Conservation (phyloP, 2,329 filamentous ascomycete species). For the Apiospora hydei region DNA sequence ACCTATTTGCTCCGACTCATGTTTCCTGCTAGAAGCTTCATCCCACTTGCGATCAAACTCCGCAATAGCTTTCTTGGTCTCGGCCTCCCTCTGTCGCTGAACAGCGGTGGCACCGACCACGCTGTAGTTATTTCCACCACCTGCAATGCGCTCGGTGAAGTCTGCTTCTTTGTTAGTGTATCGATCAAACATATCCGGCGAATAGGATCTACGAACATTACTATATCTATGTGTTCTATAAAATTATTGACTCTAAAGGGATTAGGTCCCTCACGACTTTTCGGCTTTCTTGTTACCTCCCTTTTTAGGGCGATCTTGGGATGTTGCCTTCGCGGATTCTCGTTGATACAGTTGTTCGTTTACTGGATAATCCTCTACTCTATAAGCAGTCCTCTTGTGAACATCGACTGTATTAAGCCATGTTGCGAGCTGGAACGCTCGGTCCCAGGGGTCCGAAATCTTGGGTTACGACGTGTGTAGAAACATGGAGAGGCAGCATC, state of each 20-base stretch:
- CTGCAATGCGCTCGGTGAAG: not conserved
- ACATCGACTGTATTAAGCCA: not conserved
- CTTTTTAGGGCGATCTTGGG: not conserved
- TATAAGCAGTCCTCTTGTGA: too few relatives aligned
- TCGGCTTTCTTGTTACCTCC: not conserved
- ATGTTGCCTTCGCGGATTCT: not conserved
- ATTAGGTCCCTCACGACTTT: not conserved
- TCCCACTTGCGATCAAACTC: constrained; percentile 2
- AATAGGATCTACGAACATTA: not conserved
- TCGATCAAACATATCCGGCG: not conserved
- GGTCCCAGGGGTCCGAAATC: not conserved
- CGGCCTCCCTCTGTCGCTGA: not conserved
- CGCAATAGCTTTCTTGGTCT: not conserved
- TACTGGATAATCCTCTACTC: too few relatives aligned
- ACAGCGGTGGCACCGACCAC: not conserved
- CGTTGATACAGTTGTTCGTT: too few relatives aligned
- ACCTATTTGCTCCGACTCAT: not conserved
- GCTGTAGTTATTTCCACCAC: not conserved
- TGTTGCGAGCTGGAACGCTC: not conserved
- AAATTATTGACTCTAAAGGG: not conserved
- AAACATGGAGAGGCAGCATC: not conserved
- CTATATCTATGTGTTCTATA: not conserved
- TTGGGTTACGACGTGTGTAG: not conserved
- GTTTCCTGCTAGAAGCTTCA: not conserved
- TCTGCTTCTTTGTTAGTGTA: not conserved